phyloP scores from a whole-genome alignment of 495 filamentous ascomycete genomes.

The Chaetomidium leptoderma region DNA sequence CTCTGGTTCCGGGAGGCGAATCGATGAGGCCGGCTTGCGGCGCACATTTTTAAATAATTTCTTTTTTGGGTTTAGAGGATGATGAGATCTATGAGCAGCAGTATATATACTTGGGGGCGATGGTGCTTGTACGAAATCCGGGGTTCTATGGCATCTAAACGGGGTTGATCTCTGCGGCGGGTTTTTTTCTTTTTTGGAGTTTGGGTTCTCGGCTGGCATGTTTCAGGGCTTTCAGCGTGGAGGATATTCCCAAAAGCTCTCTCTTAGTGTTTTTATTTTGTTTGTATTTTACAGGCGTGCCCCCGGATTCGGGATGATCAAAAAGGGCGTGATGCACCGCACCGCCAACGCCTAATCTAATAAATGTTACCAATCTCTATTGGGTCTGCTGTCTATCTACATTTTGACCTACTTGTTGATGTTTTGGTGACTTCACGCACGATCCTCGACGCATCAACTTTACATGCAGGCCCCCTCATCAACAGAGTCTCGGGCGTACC shows the following conservation, averaged over 20 bases:
- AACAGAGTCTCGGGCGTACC: no score
- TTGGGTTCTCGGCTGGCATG: background rate
- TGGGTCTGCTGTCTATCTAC: no score
- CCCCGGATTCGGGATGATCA: no score
- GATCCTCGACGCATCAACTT: no score
- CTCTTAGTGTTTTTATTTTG: background rate
- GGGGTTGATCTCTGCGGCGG: background rate
- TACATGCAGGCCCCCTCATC: no score
- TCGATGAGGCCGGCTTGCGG: background rate
- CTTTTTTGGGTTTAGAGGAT: background rate
- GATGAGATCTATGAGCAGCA: background rate
- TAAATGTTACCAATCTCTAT: no score
- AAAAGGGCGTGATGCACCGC: no score
- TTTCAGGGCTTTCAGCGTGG: background rate
- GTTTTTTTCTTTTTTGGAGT: background rate
- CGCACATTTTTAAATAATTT: background rate
- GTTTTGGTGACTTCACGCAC: no score
- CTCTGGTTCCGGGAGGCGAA: slow-evolving; percentile 20
- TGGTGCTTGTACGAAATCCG: background rate
- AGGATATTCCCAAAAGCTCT: slow-evolving; percentile 6
- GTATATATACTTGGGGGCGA: background rate
- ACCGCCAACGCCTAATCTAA: background rate
- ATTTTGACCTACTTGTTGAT: no score
- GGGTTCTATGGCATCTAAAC: background rate
- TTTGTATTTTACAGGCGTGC: background rate